Evolutionary conservation across 805 yeast genomes (phyloP), one percentile per base, ranked within the genome.

Genomic region (Candida insectorum): DNA sequence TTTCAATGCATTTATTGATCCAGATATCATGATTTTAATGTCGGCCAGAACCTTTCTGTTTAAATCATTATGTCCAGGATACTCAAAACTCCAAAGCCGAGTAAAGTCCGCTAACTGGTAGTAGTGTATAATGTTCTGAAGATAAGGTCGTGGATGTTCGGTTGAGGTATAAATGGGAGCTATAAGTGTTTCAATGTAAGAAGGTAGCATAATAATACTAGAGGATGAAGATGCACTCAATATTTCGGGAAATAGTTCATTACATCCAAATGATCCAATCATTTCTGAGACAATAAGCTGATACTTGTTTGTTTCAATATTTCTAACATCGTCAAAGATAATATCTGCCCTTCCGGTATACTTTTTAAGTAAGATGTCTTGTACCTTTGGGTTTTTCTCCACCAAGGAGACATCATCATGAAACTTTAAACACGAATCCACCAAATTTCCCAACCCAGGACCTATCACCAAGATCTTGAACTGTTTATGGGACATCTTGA

Each of bases 251-350:
- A 85, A 72, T 12, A 86, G 65, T 52, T 89, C 97, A 56, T 89
- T 91, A 54, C 94, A 91, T 4, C 95, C 97, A 60, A 91, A 84
- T 11, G 95, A 85, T 5, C 97, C 97, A 17, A 89, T 56, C 6
- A 91, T 61, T 54, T 89, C 97, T 27, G 94, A 82, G 1, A 91
- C 69, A 6, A 88, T 71, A 26, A 89, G 48, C 49, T 84, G 72
- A 36, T 71, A 68, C 23, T 20, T 25, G 14, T 28, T 2, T 16
- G 31, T 28, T 28, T 28, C 62, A 6, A 48, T 75, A 2, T 48
- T 40, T 12, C 93, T 60, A 56, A 79, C 73, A 55, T 89, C 95
- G 3, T 61, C 64, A 26, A 67, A 57, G 3, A 81, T 51, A 2
- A 88, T 54, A 6, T 65, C 51, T 1, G 85, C 82, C 5, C 48